Base-by-base conservation (phyloP, 1,284 basidiomycete species). In the Erythrobasidium hasegawianum region DNA sequence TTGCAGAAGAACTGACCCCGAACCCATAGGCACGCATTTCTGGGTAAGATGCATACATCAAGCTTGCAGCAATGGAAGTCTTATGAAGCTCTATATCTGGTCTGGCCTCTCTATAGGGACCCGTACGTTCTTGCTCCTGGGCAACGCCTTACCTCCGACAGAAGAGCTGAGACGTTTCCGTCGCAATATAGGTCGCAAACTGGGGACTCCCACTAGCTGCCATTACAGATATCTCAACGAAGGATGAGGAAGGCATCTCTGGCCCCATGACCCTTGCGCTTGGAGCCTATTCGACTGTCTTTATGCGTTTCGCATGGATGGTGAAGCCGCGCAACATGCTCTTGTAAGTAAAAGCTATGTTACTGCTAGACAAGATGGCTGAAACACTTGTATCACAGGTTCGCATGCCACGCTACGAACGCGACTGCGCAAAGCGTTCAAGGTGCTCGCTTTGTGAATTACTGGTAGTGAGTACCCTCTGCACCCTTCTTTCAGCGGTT, bases 141-240 rank as follows among this genome's bases (percentile, higher is more conserved):
- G 1, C 7, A 26, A 20, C n/a, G 43, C 38, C 13, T 54, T 47
- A 22, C 10, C 11, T 22, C 11, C 24, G 29, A 40, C 49, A 11
- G 9, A 24, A 20, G 40, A 20, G 16, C 14, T 18, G 27, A 18
- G 33, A 43, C 60, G 20, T 56, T 14, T 27, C 24, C 9, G 24
- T 14, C 9, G 24, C 9, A 45, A 59, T 59, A 40, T 74, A 95
- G 88, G 86, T 93, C 68, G 94, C 94, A 59, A 97, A 97, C 82
- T 97, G 94, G 89, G 94, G 93, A 75, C 84, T 97, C 29, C 93
- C 93, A 62, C 79, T 97, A 45, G 93, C 93, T 71, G 93, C 93
- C 43, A 79, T 97, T 52, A 78, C 91, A 3, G 94, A 97, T 80
- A 81, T 96, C 74, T 81, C 75, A 22, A 81, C 74, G 61, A 95